A percentile compares a stretch with the other conserved stretches of the same genome.
Conservation (phyloP, 2,329 filamentous ascomycete genomes). For the Pseudocercospora eumusae region DNA sequence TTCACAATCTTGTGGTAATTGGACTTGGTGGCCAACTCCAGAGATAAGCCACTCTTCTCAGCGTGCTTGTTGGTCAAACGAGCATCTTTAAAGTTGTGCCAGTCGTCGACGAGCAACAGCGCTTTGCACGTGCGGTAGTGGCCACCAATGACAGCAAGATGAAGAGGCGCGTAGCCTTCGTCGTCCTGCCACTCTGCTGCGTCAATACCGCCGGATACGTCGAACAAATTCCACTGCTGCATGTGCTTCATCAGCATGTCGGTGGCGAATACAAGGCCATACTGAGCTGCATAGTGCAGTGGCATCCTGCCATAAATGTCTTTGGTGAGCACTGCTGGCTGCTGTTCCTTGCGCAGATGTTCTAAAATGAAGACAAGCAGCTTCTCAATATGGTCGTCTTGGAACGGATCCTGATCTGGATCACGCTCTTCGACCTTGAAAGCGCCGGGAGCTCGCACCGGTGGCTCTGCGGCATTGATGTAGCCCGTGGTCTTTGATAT, state of each 20-base stretch:
- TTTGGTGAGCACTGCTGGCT: slow-evolving; percentile 64
- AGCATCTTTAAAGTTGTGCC: slow-evolving; percentile 29
- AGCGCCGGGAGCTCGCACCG: slow-evolving; percentile 61
- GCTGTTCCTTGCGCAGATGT: slow-evolving; percentile 67
- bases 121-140: slow-evolving; percentile 82
- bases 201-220: slow-evolving; percentile 83
- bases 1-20: slow-evolving; percentile 83
- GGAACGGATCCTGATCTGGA: slow-evolving; percentile 57
- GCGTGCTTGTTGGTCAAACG: slow-evolving; percentile 68
- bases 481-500: slow-evolving; percentile 65
- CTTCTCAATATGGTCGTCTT: slow-evolving; percentile 74
- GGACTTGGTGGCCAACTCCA: slow-evolving; percentile 83
- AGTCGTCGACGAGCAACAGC: slow-evolving; percentile 67
- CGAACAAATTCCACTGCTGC: slow-evolving; percentile 84
- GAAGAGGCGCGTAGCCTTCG: slow-evolving; percentile 86
- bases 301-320: slow-evolving; percentile 83
- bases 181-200: slow-evolving; percentile 85
- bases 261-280: slow-evolving; percentile 89
- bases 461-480: slow-evolving; percentile 74
- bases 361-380: slow-evolving; percentile 67
- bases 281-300: slow-evolving; percentile 91
- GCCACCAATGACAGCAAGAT: slow-evolving; percentile 88
- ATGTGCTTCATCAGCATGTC: slow-evolving; percentile 84
- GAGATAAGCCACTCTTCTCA: slow-evolving; percentile 80
- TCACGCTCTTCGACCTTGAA: slow-evolving; percentile 68